phyloP scores from a whole-genome alignment of 176 grass and related monocot genomes.

The Melocanna baccifera region DNA sequence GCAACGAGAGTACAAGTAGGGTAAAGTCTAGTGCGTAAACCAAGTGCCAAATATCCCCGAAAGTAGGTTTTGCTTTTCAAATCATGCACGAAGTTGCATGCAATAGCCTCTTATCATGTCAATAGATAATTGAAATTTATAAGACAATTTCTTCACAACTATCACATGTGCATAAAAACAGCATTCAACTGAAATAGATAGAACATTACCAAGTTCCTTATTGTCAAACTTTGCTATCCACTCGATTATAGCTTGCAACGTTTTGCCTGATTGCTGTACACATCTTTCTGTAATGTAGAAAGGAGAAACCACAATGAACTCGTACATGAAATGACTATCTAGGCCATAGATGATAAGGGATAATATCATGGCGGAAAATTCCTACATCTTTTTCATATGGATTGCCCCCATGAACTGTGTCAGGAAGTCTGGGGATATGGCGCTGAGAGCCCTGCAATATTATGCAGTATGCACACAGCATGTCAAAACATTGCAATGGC shows the following conservation, averaged over 20 bases:
- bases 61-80: neutral
- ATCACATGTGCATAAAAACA: constrained; percentile 3
- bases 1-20: neutral
- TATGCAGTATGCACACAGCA: constrained; percentile 2
- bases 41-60: neutral
- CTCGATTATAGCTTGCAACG: constrained; percentile 85
- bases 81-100: neutral
- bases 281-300: constrained; percentile 92
- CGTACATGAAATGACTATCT: constrained; percentile 22
- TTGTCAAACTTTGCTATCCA: constrained; percentile 91
- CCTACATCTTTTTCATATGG: constrained; percentile 87
- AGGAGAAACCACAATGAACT: constrained; percentile 31
- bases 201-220: constrained; percentile 75
- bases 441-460: constrained; percentile 57
- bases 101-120: neutral
- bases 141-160: constrained; percentile 9
- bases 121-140: neutral
- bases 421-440: constrained; percentile 62
- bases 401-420: constrained; percentile 72
- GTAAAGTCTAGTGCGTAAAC: constrained; percentile 1
- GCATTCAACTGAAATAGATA: neutral
- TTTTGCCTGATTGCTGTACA: constrained; percentile 73
- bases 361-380: neutral
- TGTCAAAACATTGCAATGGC: constrained; percentile 15
- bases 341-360: constrained; percentile 5